Evolutionary conservation across 306 rosid genomes (phyloP).

Genomic region (Corylus heterophylla): DNA sequence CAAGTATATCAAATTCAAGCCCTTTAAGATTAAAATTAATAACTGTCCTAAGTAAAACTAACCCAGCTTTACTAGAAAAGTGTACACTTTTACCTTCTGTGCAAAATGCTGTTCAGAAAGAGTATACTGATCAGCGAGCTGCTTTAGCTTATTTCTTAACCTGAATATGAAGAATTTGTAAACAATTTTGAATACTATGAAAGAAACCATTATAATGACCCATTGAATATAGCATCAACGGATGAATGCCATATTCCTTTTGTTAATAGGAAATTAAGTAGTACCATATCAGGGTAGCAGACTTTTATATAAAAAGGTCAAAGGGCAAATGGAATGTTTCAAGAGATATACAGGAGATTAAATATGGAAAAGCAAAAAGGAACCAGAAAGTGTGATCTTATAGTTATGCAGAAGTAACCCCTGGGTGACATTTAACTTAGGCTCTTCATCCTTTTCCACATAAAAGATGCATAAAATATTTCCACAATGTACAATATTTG

Average conservation of each 20-base stretch:
- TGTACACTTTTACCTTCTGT: conserved; percentile 59
- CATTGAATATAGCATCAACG: conserved; percentile 8
- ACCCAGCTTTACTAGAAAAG: conserved; percentile 20
- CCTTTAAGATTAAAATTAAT: conserved; percentile 19
- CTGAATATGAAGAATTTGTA: conserved; percentile 42
- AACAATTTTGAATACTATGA: conserved; percentile 12
- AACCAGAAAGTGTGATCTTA: not conserved
- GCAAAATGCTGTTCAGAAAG: conserved; percentile 79
- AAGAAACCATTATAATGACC: conserved; percentile 2
- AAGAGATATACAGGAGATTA: not conserved
- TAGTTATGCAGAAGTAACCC: not conserved
- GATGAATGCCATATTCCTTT: not conserved
- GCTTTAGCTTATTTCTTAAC: conserved; percentile 81
- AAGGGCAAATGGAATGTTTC: not conserved
- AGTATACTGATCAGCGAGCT: conserved; percentile 68
- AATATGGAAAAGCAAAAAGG: not conserved
- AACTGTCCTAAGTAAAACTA: conserved; percentile 5
- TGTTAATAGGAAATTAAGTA: not conserved
- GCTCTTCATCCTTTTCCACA: not conserved
- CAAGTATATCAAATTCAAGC: conserved; percentile 8
- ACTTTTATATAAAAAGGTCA: not conserved
- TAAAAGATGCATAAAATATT: not conserved
- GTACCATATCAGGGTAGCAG: not conserved
- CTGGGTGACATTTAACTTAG: not conserved
- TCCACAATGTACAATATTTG: not conserved